These are phyloP conservation scores for Hanseniaspora lachancei DNA, from an alignment of 805 yeast genomes.

Conservation along the genomic window DNA sequence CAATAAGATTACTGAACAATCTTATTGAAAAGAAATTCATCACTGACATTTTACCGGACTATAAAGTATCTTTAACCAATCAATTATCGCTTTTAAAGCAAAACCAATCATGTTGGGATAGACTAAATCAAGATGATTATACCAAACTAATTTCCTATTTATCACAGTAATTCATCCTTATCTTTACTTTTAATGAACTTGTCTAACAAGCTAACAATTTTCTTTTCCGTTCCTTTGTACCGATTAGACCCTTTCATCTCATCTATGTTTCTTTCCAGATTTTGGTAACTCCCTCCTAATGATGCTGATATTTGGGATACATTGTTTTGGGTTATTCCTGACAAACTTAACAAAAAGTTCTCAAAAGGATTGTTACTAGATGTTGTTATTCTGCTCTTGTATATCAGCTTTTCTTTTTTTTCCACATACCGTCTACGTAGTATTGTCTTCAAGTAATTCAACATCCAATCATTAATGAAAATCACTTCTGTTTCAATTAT, in stretches of 20 bases:
- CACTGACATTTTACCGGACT: background rate
- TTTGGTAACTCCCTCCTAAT: background rate
- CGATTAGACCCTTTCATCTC: background rate
- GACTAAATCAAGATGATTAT: constrained; percentile 10
- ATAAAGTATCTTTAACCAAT: background rate
- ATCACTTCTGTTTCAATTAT: constrained; percentile 6
- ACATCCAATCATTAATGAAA: constrained; percentile 11
- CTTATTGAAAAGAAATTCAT: background rate
- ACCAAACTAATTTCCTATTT: background rate
- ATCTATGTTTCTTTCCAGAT: background rate
- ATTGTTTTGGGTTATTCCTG: constrained; percentile 10
- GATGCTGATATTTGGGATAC: background rate
- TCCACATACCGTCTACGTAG: background rate
- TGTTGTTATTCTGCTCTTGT: background rate
- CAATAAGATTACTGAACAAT: background rate
- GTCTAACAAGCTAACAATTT: background rate
- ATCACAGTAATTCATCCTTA: constrained; percentile 2
- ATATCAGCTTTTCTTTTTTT: background rate
- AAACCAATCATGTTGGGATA: constrained; percentile 1
- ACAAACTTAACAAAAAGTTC: background rate
- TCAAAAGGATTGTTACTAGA: background rate
- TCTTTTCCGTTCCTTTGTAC: background rate
- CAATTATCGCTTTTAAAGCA: background rate
- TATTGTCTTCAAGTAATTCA: constrained; percentile 8
- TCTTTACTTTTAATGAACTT: background rate